Evolutionary conservation across 1,139 yeast species (phyloP), one percentile per base, ranked within the genome.

Genomic region (Geotrichum histeridarum): DNA sequence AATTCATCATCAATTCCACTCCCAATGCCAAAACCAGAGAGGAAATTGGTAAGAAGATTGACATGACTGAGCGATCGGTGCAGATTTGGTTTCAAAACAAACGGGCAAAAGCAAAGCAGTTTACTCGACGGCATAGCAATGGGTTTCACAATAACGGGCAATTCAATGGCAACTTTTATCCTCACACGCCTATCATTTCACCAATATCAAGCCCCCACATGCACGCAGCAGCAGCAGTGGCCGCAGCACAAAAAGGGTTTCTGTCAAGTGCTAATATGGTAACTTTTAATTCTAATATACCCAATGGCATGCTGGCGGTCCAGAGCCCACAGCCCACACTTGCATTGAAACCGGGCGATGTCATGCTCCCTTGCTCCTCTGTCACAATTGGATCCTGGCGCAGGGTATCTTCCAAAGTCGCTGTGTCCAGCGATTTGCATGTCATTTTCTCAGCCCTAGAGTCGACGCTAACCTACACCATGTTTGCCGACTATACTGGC

Each of bases 41-140:
- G 64, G 81, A 77, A 45, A 84, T 91, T 48, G 84, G 95, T 48
- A 80, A 78, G 7, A 77, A 77, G 58, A 88, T 95, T 1, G 87
- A 86, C 48, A 86, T 91, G 93, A 82, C 93, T 8, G 96, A 90
- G 64, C 80, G 95, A 61, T 90, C 95, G 4, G 96, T 91, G 2
- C 78, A 96, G 55, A 90, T 91, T 50, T 91, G 98, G 98, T 91
- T 91, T 67, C 98, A 91, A 68, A 91, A 91, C 67, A 76, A 94
- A 62, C 73, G 97, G 58, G 96, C 96, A 17, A 89, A 89, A 66
- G 77, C 82, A 50, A 77, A 91, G 65, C 83, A 80, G 64, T 55
- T 53, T 42, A 58, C 58, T 30, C 53, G 38, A n/a, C 27, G 48
- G 48, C 46, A 36, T 15, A 73, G 35, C 35, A n/a, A 44, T 11